Evolutionary conservation across 352 stramenopile genomes (phyloP), one percentile per base, ranked within the genome.

Genomic region (Elongisporangium senticosum): DNA sequence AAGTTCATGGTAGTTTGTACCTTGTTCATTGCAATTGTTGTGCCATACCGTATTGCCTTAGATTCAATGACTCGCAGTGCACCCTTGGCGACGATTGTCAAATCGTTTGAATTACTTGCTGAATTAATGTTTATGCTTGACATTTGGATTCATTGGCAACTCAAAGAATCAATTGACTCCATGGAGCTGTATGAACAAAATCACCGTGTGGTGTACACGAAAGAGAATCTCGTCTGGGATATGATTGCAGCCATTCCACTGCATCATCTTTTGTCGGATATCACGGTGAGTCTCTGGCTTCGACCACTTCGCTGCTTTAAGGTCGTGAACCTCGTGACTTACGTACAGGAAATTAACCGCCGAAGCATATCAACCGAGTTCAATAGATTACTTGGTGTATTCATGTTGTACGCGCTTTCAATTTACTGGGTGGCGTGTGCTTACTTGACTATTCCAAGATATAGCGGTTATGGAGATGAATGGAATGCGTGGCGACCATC

Each of bases 171-270:
- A 33, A 56, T 69, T 1, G 28, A 74, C 4, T 78, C 78, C 10
- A 71, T 79, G 20, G 78, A 88, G 48, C 61, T 85, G 1, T 86
- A 80, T 58, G 78, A 88, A 40, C 67, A 76, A 47, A 70, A 79
- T 17, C 56, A 80, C 0, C 64, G 57, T 3, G 51, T 79, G 1
- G 51, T 61, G 7, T 88, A 88, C 58, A 78, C 71, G 24, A 64
- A 56, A 10, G 67, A 75, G 4, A 56, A 74, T 6, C 53, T 88
- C 15, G 21, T 80, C 10, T 78, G 74, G 59, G 78, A 88, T 22
- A 43, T 74, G 17, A 47, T 84, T 8, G 71, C 78, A 0, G 58
- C 72, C 6, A 37, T 83, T 20, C 78, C 78, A 2, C 47, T 88
- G 15, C 63, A 88, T 33, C 78, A 76, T 17, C 8, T 83, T 20